Percentiles rank a stretch among this genome's conserved stretches.
Evolutionary conservation across 192 early-diverging fungal genomes (phyloP).

Genomic region (Rhizophagus sp.): DNA sequence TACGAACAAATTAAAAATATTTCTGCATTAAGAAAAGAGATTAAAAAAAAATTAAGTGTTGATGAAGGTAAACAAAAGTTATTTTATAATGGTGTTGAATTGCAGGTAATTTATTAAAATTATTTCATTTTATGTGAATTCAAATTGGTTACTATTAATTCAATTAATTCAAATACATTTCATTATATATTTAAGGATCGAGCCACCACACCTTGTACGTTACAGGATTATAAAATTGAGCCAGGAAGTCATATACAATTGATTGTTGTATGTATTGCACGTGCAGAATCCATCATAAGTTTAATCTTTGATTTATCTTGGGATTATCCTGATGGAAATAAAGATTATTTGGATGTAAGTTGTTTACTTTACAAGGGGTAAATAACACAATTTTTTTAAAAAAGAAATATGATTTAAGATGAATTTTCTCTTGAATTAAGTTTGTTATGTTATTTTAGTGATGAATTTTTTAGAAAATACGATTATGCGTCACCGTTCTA

Average conservation of each 20-base stretch:
- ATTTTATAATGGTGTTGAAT: conserved; percentile 23
- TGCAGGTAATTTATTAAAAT: conserved; percentile 11
- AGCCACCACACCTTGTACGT: background rate
- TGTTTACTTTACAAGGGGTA: conserved; percentile 27
- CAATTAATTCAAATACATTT: background rate
- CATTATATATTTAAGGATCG: background rate
- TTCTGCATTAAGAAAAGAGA: background rate
- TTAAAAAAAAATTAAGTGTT: background rate
- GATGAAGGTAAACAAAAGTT: conserved; percentile 29
- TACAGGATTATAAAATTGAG: conserved; percentile 23
- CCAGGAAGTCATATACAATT: conserved; percentile 28
- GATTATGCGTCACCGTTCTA: too few species aligned
- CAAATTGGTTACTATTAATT: background rate
- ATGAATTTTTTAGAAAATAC: too few species aligned
- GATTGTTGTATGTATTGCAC: conserved; percentile 29
- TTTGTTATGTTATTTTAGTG: too few species aligned
- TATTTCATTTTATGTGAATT: too few species aligned
- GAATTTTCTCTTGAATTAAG: background rate
- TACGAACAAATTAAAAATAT: background rate
- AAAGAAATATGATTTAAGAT: background rate
- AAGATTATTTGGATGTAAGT: conserved; percentile 32
- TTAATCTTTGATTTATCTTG: conserved; percentile 29
- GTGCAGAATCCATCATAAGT: conserved; percentile 13
- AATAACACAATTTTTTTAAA: background rate
- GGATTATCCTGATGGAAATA: conserved; percentile 14